Evolutionary conservation across 495 filamentous ascomycete species (phyloP), one percentile per base, ranked within the genome.

Genomic region (Aspergillus sclerotioniger): DNA sequence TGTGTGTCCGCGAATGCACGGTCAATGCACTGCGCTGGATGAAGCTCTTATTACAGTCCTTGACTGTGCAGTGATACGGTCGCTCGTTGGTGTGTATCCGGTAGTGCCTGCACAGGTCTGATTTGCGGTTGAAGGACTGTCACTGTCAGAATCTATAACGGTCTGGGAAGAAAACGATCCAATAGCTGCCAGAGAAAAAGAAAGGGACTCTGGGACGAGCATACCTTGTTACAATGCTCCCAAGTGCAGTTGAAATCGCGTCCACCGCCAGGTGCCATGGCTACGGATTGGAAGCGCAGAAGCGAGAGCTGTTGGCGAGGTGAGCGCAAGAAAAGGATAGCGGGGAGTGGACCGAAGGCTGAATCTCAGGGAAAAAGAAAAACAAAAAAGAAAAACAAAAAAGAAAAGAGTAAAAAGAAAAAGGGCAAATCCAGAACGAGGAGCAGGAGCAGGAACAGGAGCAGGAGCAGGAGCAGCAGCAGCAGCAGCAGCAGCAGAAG

Each of bases 61-160:
- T 78, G 13, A 81, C 79, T 25, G 74, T 80, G 72, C 91, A 94
- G 48, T 82, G 77, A 65, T 91, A 94, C 31, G 91, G 91, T 51
- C 91, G 79, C 67, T 94, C 91, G 69, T 93, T 92, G 62, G 91
- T 96, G 65, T 96, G 91, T 67, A 96, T 96, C 48, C 91, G 84
- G 69, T 89, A 90, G 70, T 96, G 91, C 66, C 91, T 82, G 70
- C 90, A 88, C 52, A 96, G 81, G 75, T 96, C 91, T 8, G 91
- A 96, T 71, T 94, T 96, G 74, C 91, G 85, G 80, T 93, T 94
- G 82, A 96, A 96, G 58, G 88, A 90, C 90, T 95, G 58, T 15
- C 25, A 29, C 31, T 31, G 57, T 39, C 47, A 53, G 39, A 54
- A 45, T 33, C 33, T 37, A 37, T 33, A 10, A 10, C 32, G n/a